phyloP scores from a whole-genome alignment of 192 early-diverging fungal species.

The Coemansia sp. region DNA sequence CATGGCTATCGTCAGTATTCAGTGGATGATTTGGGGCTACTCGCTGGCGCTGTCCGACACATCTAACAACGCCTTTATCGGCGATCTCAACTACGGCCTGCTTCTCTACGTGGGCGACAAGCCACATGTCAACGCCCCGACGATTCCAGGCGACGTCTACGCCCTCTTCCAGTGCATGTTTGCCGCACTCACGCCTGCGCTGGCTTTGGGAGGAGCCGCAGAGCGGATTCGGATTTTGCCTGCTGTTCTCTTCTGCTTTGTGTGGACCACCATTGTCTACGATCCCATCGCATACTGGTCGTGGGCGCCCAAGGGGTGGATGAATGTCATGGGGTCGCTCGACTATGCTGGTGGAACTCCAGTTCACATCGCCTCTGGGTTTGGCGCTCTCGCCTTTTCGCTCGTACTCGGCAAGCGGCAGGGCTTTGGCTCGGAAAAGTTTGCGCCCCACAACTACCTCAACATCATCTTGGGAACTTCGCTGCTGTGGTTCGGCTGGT shows the following conservation, averaged over 20 bases:
- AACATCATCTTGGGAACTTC: conserved; percentile 89
- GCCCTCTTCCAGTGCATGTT: conserved; percentile 91
- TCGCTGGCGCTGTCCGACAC: conserved; percentile 82
- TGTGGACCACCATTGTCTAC: conserved; percentile 94
- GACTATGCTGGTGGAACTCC: conserved; percentile 98
- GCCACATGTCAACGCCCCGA: conserved; percentile 57
- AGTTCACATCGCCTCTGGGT: conserved; percentile 90
- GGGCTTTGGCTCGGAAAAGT: conserved; percentile 70
- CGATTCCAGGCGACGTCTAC: conserved; percentile 77
- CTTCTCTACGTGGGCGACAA: conserved; percentile 63
- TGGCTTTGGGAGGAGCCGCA: conserved; percentile 88
- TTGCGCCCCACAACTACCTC: conserved; percentile 86
- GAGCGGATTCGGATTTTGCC: conserved; percentile 88
- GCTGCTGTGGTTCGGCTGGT: conserved; percentile 96
- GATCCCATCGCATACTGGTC: conserved; percentile 95
- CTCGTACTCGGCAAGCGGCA: conserved; percentile 81
- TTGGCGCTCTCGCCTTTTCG: conserved; percentile 87
- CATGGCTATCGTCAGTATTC: conserved; percentile 83
- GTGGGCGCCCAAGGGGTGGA: conserved; percentile 88
- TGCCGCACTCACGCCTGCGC: conserved; percentile 86
- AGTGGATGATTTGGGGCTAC: conserved; percentile 93
- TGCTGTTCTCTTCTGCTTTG: conserved; percentile 84
- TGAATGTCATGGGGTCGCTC: conserved; percentile 74
- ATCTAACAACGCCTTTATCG: conserved; percentile 69
- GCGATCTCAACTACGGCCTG: conserved; percentile 78